These are phyloP conservation scores for Peniophora sp. DNA, from an alignment of 1,284 basidiomycete species.

Conservation along the genomic window DNA sequence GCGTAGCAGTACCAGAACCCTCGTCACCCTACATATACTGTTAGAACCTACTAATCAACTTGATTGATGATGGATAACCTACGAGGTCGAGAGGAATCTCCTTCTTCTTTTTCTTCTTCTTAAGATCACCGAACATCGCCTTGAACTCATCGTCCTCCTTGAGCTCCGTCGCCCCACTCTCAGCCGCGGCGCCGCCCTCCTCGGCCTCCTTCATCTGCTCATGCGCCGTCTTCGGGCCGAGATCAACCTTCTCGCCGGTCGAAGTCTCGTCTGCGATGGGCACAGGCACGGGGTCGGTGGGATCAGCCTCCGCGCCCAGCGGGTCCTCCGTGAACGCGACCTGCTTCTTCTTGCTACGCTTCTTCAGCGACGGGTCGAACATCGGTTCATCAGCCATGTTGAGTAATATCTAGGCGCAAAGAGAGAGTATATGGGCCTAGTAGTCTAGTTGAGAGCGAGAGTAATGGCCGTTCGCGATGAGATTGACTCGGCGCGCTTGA, in stretches of 20 bases:
- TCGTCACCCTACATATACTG: conserved; percentile 41
- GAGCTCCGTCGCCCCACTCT: conserved; percentile 16
- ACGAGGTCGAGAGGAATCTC: conserved; percentile 81
- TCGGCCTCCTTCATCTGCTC: conserved; percentile 61
- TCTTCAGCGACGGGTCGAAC: conserved; percentile 79
- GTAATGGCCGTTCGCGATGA: too few relatives aligned
- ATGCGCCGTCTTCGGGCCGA: conserved; percentile 66
- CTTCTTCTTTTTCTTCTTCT: conserved; percentile 93
- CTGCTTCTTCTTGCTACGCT: conserved; percentile 76
- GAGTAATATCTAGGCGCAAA: too few relatives aligned
- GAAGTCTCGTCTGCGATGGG: conserved; percentile 55
- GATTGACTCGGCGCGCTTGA: too few relatives aligned
- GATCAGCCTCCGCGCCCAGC: conserved; percentile 75
- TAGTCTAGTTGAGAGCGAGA: too few relatives aligned
- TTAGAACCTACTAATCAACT: not conserved
- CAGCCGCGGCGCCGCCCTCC: conserved; percentile 31
- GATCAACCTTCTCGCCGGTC: conserved; percentile 61
- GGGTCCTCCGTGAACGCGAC: conserved; percentile 81
- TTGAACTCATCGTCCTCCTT: conserved; percentile 69
- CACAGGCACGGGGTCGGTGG: conserved; percentile 65
- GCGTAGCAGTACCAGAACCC: conserved; percentile 57
- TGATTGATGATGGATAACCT: conserved; percentile 19
- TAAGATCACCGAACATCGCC: conserved; percentile 81
- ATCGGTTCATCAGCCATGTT: conserved; percentile 55
- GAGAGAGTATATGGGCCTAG: too few relatives aligned